Base-by-base conservation (phyloP, 2,329 filamentous ascomycete species). In the Trichophyton rubrum region DNA sequence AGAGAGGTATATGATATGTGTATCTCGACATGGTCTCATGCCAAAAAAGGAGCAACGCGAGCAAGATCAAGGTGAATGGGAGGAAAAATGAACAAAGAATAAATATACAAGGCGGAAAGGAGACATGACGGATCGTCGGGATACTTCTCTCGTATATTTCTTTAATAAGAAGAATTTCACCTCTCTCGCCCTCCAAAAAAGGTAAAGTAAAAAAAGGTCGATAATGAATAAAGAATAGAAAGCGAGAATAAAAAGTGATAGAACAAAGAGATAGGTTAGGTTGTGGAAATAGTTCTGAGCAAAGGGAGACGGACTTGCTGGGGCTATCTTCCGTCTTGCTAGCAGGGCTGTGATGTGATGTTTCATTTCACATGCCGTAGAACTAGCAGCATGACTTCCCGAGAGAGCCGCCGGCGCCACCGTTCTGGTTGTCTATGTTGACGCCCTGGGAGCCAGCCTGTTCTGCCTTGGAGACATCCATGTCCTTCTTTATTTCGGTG, bases 401-500 rank as follows among this genome's bases (percentile, higher is more conserved):
- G 62, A 80, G 69, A 62, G 79, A 79, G 56, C 79, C 79, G 65
- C 71, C 73, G 62, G 69, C 62, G 27, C 73, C 74, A 56, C 80
- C 81, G 66, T 82, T 81, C 69, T 80, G 76, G 68, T 84, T 82
- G 66, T 82, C 81, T 68, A 91, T 87, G 71, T 85, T 88, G 68
- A 91, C 85, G 53, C 84, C 85, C 64, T 78, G 74, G 40, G 75
- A 68, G 38, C 79, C 75, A 40, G 80, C 75, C 68, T 85, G 82
- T 67, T 93, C 88, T 65, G 84, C 84, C 80, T 92, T 90, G 67
- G 86, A 84, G 65, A 86, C 95, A 74, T 97, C 92, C 76, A 96
- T 93, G 74, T 96, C 86, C 82, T 96, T 96, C 85, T 99, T 99
- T 80, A 99, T 97, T 73, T 97, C 92, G 66, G 88, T 84, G 15